Percentiles rank a stretch among this genome's conserved stretches.
phyloP scores from a whole-genome alignment of 768 basidiomycete species.

The Artomyces pyxidatus region DNA sequence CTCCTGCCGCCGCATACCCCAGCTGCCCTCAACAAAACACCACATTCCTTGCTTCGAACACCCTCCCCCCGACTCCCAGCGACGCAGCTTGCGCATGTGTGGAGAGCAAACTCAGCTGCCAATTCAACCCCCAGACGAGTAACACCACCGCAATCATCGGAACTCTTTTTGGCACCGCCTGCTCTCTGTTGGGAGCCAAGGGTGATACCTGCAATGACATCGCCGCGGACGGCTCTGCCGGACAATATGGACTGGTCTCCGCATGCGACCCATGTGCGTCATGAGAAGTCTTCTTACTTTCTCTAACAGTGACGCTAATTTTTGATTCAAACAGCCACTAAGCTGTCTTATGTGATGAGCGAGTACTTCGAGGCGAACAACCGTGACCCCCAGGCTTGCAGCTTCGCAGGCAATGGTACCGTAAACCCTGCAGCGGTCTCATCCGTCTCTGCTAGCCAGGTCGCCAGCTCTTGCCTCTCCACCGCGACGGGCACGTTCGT shows the following conservation, averaged over 20 bases:
- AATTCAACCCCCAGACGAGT: slow-evolving; percentile 54
- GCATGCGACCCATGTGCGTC: slow-evolving; percentile 71
- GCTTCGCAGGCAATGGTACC: slow-evolving; percentile 80
- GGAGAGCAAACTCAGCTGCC: slow-evolving; percentile 58
- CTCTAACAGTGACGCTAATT: neutral
- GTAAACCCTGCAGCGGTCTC: slow-evolving; percentile 52
- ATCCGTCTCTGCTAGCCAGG: slow-evolving; percentile 39
- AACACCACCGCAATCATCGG: slow-evolving; percentile 59
- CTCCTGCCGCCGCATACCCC: slow-evolving; percentile 40
- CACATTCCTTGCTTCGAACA: slow-evolving; percentile 56
- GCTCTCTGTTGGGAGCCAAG: slow-evolving; percentile 52
- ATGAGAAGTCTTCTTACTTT: slow-evolving; percentile 1
- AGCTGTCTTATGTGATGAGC: slow-evolving; percentile 79
- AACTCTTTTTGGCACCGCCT: slow-evolving; percentile 55
- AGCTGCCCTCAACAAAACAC: slow-evolving; percentile 56
- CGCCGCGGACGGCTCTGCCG: slow-evolving; percentile 61
- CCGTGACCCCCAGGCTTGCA: slow-evolving; percentile 55
- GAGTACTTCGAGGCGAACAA: slow-evolving; percentile 62
- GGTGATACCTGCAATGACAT: slow-evolving; percentile 64
- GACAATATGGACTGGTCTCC: slow-evolving; percentile 69
- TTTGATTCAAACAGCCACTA: slow-evolving; percentile 41
- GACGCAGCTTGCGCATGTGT: slow-evolving; percentile 74
- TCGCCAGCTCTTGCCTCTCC: slow-evolving; percentile 59
- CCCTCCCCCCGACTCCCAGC: slow-evolving; percentile 80
- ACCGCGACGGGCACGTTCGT: slow-evolving; percentile 56